These are phyloP conservation scores for Paecilomyces niveus DNA, from an alignment of 2,329 filamentous ascomycete species.

Conservation along the genomic window DNA sequence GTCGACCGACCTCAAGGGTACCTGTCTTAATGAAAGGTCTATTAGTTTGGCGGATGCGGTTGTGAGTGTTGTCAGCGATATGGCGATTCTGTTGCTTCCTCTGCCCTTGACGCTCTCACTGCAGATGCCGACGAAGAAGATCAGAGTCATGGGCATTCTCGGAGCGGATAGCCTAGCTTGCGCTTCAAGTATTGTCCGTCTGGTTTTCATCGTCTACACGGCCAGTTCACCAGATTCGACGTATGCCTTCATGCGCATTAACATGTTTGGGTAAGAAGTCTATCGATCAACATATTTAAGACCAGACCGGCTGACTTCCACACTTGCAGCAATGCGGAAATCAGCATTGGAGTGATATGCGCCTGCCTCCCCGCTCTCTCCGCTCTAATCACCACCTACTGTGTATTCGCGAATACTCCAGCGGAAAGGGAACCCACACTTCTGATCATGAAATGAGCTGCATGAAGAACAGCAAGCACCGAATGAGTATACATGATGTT, in stretches of 20 bases:
- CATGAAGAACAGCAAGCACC: constrained; percentile 9
- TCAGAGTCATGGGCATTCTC: constrained; percentile 43
- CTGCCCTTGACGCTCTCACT: not conserved
- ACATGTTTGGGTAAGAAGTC: constrained; percentile 24
- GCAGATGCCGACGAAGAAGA: constrained; percentile 9
- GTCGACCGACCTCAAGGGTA: constrained; percentile 17
- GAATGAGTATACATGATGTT: constrained; percentile 10
- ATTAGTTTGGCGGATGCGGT: constrained; percentile 49
- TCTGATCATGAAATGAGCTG: constrained; percentile 16
- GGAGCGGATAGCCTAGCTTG: constrained; percentile 36
- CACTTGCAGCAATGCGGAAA: constrained; percentile 28
- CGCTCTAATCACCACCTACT: constrained; percentile 25
- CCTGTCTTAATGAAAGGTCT: constrained; percentile 20
- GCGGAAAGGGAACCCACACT: constrained; percentile 12
- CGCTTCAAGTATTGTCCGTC: constrained; percentile 20
- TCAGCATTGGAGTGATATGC: constrained; percentile 34
- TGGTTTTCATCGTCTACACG: constrained; percentile 16
- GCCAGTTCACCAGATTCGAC: constrained; percentile 18
- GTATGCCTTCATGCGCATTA: constrained; percentile 21
- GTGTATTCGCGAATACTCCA: constrained; percentile 23
- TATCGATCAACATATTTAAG: constrained; percentile 11
- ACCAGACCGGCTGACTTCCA: not conserved
- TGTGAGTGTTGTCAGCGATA: constrained; percentile 42
- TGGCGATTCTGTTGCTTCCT: not conserved
- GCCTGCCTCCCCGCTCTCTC: constrained; percentile 34